phyloP scores from a whole-genome alignment of 148 eudicot genomes.

The Rhododendron kiyosumense region DNA sequence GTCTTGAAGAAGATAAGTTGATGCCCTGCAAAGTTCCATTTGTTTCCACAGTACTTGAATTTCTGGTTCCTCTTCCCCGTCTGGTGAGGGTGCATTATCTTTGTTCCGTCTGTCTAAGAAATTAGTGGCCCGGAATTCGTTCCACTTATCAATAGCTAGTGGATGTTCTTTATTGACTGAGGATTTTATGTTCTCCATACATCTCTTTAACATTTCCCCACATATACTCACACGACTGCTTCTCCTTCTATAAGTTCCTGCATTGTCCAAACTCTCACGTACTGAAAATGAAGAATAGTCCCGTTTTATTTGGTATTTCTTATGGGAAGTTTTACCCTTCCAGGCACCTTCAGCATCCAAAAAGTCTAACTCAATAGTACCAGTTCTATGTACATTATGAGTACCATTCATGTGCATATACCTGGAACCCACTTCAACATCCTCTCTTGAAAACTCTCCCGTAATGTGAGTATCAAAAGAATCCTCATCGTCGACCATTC shows the following conservation, averaged over 20 bases:
- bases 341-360: constrained; percentile 25
- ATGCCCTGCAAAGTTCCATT: constrained; percentile 78
- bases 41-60: constrained; percentile 79
- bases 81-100: constrained; percentile 29
- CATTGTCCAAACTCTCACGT: neutral
- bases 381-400: constrained; percentile 16
- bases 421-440: constrained; percentile 19
- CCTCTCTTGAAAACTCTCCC: constrained; percentile 28
- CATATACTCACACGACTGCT: neutral
- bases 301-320: constrained; percentile 12
- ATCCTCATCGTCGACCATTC: constrained; percentile 25
- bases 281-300: neutral
- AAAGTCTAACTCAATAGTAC: constrained; percentile 27
- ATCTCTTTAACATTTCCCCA: constrained; percentile 12
- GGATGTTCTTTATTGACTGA: constrained; percentile 15
- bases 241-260: neutral
- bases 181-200: constrained; percentile 15
- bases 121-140: constrained; percentile 2
- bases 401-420: constrained; percentile 20
- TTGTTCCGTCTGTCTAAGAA: constrained; percentile 13
- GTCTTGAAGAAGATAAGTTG: constrained; percentile 60
- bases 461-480: constrained; percentile 38
- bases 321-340: constrained; percentile 19
- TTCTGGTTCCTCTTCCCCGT: constrained; percentile 56
- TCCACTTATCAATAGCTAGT: constrained; percentile 20